A percentile compares a stretch with the other conserved stretches of the same genome.
Evolutionary conservation across 805 yeast genomes (phyloP).

Genomic region (Lipomyces kockii): DNA sequence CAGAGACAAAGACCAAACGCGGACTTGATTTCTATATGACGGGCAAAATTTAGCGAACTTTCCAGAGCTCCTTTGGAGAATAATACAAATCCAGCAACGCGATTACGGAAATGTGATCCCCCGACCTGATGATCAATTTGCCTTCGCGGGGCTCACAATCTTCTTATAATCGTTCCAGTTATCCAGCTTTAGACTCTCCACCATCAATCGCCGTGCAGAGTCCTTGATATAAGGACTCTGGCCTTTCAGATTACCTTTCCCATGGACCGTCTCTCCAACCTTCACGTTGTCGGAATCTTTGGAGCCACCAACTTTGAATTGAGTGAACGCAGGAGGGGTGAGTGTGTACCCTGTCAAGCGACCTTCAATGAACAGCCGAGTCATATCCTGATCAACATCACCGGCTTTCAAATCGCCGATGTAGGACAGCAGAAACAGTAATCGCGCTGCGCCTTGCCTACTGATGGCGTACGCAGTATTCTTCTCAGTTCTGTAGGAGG

Average conservation of each 20-base stretch:
- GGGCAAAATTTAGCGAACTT: no score
- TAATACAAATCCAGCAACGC: not conserved
- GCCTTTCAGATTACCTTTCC: not conserved
- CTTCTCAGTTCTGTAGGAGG: slow-evolving; percentile 20
- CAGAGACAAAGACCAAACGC: no score
- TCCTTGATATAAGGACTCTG: not conserved
- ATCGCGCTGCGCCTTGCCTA: slow-evolving; percentile 26
- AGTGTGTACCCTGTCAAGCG: slow-evolving; percentile 16
- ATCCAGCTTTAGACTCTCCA: not conserved
- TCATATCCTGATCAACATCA: slow-evolving; percentile 20
- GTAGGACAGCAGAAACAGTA: slow-evolving; percentile 25
- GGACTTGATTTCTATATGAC: no score
- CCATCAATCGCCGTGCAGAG: not conserved
- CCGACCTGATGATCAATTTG: not conserved
- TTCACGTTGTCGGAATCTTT: slow-evolving; percentile 22
- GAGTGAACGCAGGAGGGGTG: slow-evolving; percentile 18
- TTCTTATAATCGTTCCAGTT: slow-evolving; percentile 1
- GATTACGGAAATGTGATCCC: not conserved
- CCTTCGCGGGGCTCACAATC: not conserved
- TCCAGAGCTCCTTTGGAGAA: no score
- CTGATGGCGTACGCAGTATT: slow-evolving; percentile 29
- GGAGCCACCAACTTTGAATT: slow-evolving; percentile 23
- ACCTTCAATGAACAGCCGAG: slow-evolving; percentile 13
- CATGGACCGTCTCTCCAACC: not conserved
- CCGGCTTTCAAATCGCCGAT: slow-evolving; percentile 18